Base-by-base conservation (phyloP, 305 asterid genomes). In the Solanum aculeatissimum region DNA sequence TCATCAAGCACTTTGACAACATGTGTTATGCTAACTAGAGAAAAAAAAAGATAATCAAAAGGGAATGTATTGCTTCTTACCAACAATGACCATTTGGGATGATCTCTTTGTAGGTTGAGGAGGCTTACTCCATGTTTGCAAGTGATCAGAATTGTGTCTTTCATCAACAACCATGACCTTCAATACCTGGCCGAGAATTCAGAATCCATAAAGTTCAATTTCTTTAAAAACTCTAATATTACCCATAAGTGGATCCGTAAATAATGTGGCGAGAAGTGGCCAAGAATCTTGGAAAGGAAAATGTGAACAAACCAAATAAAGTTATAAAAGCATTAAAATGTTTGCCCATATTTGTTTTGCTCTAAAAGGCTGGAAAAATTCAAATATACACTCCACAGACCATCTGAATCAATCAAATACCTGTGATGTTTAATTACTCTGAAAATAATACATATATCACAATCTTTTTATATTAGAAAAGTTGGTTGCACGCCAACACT, bases 21-120 rank as follows among this genome's bases (percentile, higher is more conserved):
- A 65, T 65, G 9, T 29, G 6, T 65, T 29, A 29, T 65, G 42
- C 6, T 6, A 9, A 58, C 49, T n/a, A n/a, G n/a, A n/a, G n/a
- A n/a, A 43, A 32, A 35, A n/a, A 16, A 1, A 19, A 18, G n/a
- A 14, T 2, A 71, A 1, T 6, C 1, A 55, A 15, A 29, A 54
- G 15, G 16, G n/a, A 23, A 18, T 54, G 25, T 51, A 2, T 54
- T 10, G 43, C 23, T 23, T 1, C 16, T 58, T 90, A 93, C 96
- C 96, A 69, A 92, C 81, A 49, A 95, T 96, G n/a, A 92, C 92
- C 29, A 58, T 87, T 13, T 87, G 91, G 21, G 89, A 87, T 81
- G 91, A 45, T 88, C 86, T 92, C 78, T 62, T 90, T 83, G 55
- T 87, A 27, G 91, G 86, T 27, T 91, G 97, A 66, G 86, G 92